Evolutionary conservation across 2,329 filamentous ascomycete species (phyloP), one percentile per base, ranked within the genome.

Genomic region (Ascomycota sp.): DNA sequence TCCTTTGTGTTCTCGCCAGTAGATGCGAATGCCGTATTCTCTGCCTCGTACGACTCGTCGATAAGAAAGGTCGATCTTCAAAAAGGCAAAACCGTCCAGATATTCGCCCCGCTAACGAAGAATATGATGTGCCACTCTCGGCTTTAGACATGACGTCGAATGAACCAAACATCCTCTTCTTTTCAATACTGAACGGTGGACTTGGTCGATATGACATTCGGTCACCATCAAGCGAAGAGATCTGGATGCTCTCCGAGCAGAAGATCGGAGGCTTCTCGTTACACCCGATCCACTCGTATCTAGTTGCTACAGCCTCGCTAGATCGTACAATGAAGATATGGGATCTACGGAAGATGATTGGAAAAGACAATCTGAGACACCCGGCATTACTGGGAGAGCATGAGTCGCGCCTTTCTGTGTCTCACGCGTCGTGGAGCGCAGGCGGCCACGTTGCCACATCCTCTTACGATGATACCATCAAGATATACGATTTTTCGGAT

Each of bases 231-330:
- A 53, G 54, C 6, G 61, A 69, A 3, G 68, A 82, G 11, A 56
- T 78, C 1, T 91, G 81, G 66, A 63, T 69, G 7, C 57, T 95
- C 0, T 78, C 75, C 0, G 83, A 91, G 31, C 85, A 92, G 50
- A 98, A 98, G 46, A 94, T 98, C 31, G 89, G 89, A 12, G 89
- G 89, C 1, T 95, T 95, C 51, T 78, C 75, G 0, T 52, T 94
- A 2, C 75, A 91, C 42, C 86, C 89, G 0, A 50, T 74, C 0
- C 66, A 82, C 3, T 74, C 83, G 0, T 79, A 95, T 44, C 68
- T 93, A 4, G 53, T 93, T 0, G 82, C 83, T 0, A 95, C 89
- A 0, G 89, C 85, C 0, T 91, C 81, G 0, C 60, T 98, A 0
- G 89, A 98, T 46, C 69, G 86, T 3, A 91, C 75, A 0, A 56